A percentile compares a stretch with the other conserved stretches of the same genome.
phyloP scores from a whole-genome alignment of 2,329 filamentous ascomycete species.

The Kalaharituber pfeilii region DNA sequence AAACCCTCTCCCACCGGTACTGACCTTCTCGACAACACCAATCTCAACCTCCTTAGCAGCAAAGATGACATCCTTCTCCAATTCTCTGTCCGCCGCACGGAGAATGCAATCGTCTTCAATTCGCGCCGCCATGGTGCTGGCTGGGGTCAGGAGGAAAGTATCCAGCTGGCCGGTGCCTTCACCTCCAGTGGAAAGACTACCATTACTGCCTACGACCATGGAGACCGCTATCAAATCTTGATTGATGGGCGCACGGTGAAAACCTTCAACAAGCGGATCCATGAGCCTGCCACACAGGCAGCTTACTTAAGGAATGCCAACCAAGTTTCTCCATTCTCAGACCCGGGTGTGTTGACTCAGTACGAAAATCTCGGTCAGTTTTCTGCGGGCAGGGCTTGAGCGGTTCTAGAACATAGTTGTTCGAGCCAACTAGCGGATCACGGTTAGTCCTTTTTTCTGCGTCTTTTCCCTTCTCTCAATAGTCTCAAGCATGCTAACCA shows the following conservation, averaged over 20 bases:
- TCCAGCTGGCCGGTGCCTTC: background rate
- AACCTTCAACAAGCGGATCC: background rate
- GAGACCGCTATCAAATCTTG: background rate
- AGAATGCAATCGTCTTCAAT: constrained; percentile 3
- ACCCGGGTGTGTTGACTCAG: no score
- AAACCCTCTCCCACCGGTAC: background rate
- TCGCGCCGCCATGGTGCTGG: background rate
- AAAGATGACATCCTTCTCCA: background rate
- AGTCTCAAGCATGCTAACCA: no score
- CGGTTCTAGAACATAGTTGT: no score
- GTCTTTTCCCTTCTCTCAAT: no score
- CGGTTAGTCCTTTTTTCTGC: no score
- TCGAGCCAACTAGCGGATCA: no score
- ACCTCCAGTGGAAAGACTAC: background rate
- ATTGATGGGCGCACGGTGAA: background rate
- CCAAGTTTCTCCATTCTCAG: no score
- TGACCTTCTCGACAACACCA: background rate
- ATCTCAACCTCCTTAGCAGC: background rate
- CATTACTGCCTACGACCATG: background rate
- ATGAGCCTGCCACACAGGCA: no score
- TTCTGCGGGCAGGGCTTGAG: no score
- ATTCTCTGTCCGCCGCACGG: background rate
- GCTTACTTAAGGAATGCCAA: no score
- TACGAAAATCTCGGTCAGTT: no score
- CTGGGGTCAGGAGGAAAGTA: background rate